Evolutionary conservation across 2,329 filamentous ascomycete species (phyloP), one percentile per base, ranked within the genome.

Genomic region (Elsinoe ampelina): DNA sequence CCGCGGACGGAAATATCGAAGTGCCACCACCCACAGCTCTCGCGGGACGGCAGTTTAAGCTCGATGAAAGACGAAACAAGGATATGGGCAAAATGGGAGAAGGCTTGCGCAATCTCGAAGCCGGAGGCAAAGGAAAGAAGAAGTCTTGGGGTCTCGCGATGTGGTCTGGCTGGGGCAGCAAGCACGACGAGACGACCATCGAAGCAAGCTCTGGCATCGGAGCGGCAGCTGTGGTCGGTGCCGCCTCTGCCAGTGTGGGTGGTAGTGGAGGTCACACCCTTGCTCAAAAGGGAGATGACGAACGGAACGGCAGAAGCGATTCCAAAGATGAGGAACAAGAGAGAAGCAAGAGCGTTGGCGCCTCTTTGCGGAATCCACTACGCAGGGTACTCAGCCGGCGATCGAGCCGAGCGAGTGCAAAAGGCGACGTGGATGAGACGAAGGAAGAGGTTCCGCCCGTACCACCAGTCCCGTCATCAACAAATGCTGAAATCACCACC

Each of bases 91-190:
- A 79, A 66, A 41, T 50, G 11, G 54, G 59, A 5, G 57, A 57
- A 47, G 60, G 59, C 22, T 19, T 56, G 30, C 39, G 17, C 10
- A 56, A 56, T 43, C 19, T 56, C 5, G 54, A 42, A 11, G 22
- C 41, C 12, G 20, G 19, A 30, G 54, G 55, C 13, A 83, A 77
- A 70, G 77, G 68, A 56, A 70, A 72, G 62, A 84, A 81, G 76
- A 90, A 87, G 58, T 64, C 61, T 61, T 81, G 86, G 71, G 88
- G 86, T 6, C 75, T 96, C 69, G 82, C 84, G 2, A 73, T 96
- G 61, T 97, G 92, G 92, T 87, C 84, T 51, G 76, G 85, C 1
- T 95, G 90, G 87, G 90, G 89, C 12, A 91, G 86, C 45, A 95
- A 87, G 67, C 89, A 96, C 66, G 93, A 97, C 67, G 81, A 92